Evolutionary conservation across 345 rosid genomes (phyloP), one percentile per base, ranked within the genome.

Genomic region (Eutrema yunnanense): DNA sequence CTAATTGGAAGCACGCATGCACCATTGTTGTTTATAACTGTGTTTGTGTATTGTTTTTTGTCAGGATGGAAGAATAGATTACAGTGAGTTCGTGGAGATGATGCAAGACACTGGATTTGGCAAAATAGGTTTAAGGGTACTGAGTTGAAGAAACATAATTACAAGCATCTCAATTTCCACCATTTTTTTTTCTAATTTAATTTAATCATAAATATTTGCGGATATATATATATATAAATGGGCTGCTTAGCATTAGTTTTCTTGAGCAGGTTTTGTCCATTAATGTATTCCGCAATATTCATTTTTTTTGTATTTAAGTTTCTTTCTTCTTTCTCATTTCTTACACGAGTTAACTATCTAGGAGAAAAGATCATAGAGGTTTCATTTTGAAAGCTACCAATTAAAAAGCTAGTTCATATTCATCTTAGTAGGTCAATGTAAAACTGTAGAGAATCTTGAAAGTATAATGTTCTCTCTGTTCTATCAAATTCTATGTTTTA

Each of bases 11-110:
- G 54, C 63, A 63, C 19, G 26, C 26, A 16, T 16, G 16, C 16
- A 22, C 26, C 19, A 14, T 58, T 74, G 42, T 14, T 55, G 47
- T 49, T 50, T 8, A 4, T 44, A 2, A 3, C 5, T 32, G 38
- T 57, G 59, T 29, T 26, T 52, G 2, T 34, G 33, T 30, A 6
- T n/a, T 32, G 50, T 2, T 48, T 6, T 36, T 36, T 36, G 34
- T 40, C 86, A 92, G 95, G 96, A 92, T 81, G 98, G 98, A 12
- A 90, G 86, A 52, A 90, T 92, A 22, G 96, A 90, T 71, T 92
- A 90, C 78, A 88, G 83, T 26, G 98, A 92, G 76, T 90, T 92
- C 38, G 95, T 88, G 73, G 96, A 84, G 12, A 90, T 90, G 98
- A 92, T 92, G 98, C 84, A 88, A 85, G 89, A 86, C 75, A 65